phyloP scores from a whole-genome alignment of 768 basidiomycete genomes.

The Suillus subluteus region DNA sequence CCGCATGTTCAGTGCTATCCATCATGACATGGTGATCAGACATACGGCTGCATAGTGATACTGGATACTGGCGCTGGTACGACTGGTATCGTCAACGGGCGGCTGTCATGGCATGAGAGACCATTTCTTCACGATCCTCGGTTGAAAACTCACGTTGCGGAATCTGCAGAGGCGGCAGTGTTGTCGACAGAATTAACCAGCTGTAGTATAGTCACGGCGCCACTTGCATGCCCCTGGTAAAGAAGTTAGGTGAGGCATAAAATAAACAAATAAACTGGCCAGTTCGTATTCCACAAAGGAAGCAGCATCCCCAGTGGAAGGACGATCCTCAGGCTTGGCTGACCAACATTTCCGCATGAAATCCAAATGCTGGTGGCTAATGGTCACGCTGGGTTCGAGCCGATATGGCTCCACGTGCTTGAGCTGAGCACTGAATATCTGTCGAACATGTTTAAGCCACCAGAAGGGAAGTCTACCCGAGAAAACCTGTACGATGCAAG shows the following conservation, averaged over 20 bases:
- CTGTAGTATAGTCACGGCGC: no score
- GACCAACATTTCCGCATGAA: constrained; percentile 6
- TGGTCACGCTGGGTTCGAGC: background rate
- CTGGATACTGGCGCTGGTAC: background rate
- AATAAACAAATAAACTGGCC: no score
- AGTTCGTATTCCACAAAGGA: background rate
- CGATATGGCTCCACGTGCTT: background rate
- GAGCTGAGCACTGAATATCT: background rate
- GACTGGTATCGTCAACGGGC: background rate
- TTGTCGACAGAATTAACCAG: background rate
- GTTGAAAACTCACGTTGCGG: background rate
- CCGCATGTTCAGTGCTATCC: background rate
- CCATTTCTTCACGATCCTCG: background rate
- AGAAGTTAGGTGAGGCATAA: no score
- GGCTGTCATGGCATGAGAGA: background rate
- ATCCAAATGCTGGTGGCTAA: background rate
- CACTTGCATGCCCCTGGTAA: no score
- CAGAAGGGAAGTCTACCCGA: constrained; percentile 3
- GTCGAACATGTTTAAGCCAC: background rate
- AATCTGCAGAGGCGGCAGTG: background rate
- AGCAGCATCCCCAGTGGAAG: background rate
- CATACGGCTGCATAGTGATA: background rate
- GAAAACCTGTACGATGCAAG: background rate
- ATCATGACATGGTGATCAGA: background rate
- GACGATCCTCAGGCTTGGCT: background rate